phyloP scores from a whole-genome alignment of 768 basidiomycete species.

The Scleroderma citrinum region DNA sequence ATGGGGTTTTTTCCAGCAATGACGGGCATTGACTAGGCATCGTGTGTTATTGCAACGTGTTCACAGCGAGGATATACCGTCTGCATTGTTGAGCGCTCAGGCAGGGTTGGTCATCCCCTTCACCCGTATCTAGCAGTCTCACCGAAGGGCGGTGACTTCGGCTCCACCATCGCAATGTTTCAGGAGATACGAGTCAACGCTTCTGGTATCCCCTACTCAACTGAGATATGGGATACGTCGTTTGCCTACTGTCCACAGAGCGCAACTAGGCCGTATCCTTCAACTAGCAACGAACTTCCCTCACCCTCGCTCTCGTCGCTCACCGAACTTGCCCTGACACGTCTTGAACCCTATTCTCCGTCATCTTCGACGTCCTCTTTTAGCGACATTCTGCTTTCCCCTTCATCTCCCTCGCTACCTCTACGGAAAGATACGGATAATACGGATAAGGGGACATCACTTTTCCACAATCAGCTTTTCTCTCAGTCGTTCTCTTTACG shows the following conservation, averaged over 20 bases:
- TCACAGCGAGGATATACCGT: not conserved
- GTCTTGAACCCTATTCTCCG: conserved; percentile 2
- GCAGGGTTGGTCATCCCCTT: not conserved
- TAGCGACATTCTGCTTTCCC: conserved; percentile 15
- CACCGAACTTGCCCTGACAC: conserved; percentile 1
- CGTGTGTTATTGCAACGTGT: conserved; percentile 1
- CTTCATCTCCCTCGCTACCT: not conserved
- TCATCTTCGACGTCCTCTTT: conserved; percentile 21
- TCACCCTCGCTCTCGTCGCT: conserved; percentile 1
- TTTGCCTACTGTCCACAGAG: conserved; percentile 4
- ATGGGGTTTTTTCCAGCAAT: not conserved
- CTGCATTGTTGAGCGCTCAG: not conserved
- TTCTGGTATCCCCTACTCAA: conserved; percentile 24
- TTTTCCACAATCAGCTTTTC: conserved; percentile 6
- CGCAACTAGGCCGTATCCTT: not conserved
- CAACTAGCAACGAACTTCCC: not conserved
- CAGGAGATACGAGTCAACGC: conserved; percentile 24
- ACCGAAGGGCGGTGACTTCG: not conserved
- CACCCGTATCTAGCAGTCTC: not conserved
- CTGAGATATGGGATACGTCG: conserved; percentile 26
- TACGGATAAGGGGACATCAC: conserved; percentile 11
- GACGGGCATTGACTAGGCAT: not conserved
- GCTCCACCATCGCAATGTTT: conserved; percentile 9
- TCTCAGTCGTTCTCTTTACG: conserved; percentile 12
- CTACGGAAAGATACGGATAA: not conserved